These are phyloP conservation scores for Aspergillus intermedius DNA, from an alignment of 2,329 filamentous ascomycete species.

Conservation along the genomic window DNA sequence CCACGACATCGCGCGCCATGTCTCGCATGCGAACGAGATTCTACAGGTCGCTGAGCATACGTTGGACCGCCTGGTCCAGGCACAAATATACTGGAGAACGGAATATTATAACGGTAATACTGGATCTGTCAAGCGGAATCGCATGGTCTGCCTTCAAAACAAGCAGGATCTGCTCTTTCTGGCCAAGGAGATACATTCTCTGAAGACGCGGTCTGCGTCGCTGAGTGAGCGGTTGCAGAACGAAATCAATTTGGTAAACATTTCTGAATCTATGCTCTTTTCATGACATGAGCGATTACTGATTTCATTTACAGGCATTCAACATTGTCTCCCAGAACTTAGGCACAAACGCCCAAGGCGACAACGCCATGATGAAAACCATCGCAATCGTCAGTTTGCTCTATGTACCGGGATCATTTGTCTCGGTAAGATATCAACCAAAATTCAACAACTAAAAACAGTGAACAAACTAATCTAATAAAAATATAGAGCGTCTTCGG, in stretches of 20 bases:
- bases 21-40: conserved; percentile 26
- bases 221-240: conserved; percentile 25
- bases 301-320: conserved; percentile 17
- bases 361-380: conserved; percentile 26
- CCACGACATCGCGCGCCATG: conserved; percentile 28
- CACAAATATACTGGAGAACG: conserved; percentile 12
- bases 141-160: background rate
- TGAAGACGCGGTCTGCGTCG: conserved; percentile 20
- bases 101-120: conserved; percentile 1
- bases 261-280: background rate
- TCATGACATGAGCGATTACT: background rate
- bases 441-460: background rate
- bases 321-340: conserved; percentile 28
- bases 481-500: conserved; percentile 25
- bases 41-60: conserved; percentile 27
- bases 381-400: conserved; percentile 22
- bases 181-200: conserved; percentile 21
- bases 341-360: conserved; percentile 14
- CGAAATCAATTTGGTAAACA: conserved; percentile 27
- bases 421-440: conserved; percentile 16
- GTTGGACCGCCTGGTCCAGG: conserved; percentile 15
- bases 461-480: too few relatives aligned
- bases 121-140: background rate
- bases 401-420: conserved; percentile 25
- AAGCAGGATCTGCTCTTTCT: conserved; percentile 13